A percentile compares a stretch with the other conserved stretches of the same genome.
Conservation (phyloP, 2,329 filamentous ascomycete species). For the Dothistroma septosporum region DNA sequence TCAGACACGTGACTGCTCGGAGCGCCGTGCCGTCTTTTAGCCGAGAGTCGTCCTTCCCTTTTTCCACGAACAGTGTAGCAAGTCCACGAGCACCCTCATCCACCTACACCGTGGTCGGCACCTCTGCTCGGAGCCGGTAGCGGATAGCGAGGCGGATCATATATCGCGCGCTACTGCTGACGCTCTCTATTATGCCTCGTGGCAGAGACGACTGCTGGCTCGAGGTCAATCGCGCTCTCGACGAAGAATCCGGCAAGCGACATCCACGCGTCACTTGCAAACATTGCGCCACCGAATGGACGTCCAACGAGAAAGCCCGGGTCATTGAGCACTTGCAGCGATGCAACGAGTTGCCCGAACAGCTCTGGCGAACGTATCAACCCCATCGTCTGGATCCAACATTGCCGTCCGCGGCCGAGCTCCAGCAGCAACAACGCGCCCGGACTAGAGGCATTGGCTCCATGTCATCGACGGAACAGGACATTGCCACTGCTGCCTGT, state of each 20-base stretch:
- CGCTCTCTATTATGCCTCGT: constrained; percentile 18
- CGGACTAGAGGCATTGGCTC: constrained; percentile 23
- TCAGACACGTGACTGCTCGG: too few species aligned
- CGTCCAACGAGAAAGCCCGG: constrained; percentile 25
- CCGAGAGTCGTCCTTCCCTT: not conserved
- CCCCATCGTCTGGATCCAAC: constrained; percentile 25
- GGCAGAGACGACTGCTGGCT: constrained; percentile 27
- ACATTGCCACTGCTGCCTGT: constrained; percentile 23
- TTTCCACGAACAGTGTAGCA: not conserved
- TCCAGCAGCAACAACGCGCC: constrained; percentile 24
- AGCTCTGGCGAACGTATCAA: constrained; percentile 25
- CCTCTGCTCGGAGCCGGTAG: not conserved
- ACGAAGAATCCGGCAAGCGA: constrained; percentile 25
- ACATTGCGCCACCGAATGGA: constrained; percentile 25
- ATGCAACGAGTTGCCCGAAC: constrained; percentile 22
- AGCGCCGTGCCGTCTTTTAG: not conserved
- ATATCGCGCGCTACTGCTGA: not conserved
- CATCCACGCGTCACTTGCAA: constrained; percentile 27
- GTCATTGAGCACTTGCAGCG: constrained; percentile 26
- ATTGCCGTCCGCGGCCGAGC: constrained; percentile 22
- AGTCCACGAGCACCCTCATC: not conserved
- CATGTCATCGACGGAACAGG: constrained; percentile 23
- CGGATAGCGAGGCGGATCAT: not conserved
- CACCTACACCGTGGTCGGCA: constrained; percentile 6
- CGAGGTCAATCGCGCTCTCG: constrained; percentile 23